These are phyloP conservation scores for Alternaria angustiovoidea DNA, from an alignment of 2,329 filamentous ascomycete species.

Conservation along the genomic window DNA sequence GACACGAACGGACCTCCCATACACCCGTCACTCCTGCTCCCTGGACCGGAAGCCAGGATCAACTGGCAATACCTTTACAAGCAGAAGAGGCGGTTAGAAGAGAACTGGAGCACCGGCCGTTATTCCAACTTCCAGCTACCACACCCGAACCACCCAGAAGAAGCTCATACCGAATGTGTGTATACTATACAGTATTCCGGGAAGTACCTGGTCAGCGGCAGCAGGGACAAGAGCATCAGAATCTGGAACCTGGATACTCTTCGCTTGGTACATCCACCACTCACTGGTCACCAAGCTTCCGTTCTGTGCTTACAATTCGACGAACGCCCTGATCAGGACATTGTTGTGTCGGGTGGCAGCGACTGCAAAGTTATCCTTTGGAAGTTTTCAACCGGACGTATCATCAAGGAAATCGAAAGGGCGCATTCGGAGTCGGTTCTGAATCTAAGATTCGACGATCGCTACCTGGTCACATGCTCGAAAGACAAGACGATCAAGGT, in stretches of 20 bases:
- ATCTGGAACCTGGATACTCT: conserved; percentile 89
- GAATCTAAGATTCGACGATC: conserved; percentile 90
- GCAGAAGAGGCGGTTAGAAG: conserved; percentile 82
- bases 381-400: conserved; percentile 89
- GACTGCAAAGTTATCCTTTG: conserved; percentile 91
- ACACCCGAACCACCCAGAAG: conserved; percentile 78
- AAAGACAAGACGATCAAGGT: conserved; percentile 98
- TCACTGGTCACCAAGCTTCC: conserved; percentile 81
- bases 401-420: conserved; percentile 75
- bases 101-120: conserved; percentile 87
- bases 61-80: conserved; percentile 96
- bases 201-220: conserved; percentile 90
- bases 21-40: conserved; percentile 43
- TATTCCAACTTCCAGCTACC: conserved; percentile 90
- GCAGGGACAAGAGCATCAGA: conserved; percentile 84
- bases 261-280: conserved; percentile 75
- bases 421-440: conserved; percentile 92
- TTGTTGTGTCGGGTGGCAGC: conserved; percentile 95
- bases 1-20: conserved; percentile 30
- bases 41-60: conserved; percentile 64
- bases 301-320: conserved; percentile 97
- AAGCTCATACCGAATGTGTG: conserved; percentile 90
- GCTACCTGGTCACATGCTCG: conserved; percentile 93
- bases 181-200: conserved; percentile 92
- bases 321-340: conserved; percentile 81